A percentile compares a stretch with the other conserved stretches of the same genome.
Evolutionary conservation across 768 basidiomycete genomes (phyloP).

Genomic region (Rhodosporidiobolus odoratus): DNA sequence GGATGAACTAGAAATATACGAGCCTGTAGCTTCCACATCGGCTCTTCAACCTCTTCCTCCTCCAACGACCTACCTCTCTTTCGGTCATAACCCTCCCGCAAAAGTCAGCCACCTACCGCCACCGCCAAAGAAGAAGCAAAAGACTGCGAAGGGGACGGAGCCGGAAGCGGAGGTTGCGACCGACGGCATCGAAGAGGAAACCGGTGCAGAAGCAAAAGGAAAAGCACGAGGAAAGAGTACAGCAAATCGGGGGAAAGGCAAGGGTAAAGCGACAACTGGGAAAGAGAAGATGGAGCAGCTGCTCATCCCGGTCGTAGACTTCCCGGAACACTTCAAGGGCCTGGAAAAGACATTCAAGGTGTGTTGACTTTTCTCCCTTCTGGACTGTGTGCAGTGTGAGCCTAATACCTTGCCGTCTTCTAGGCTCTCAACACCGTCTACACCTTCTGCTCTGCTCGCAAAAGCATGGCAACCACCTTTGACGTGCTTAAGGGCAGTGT

Average conservation of each 20-base stretch:
- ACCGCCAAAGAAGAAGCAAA: conserved; percentile 28
- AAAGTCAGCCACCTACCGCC: conserved; percentile 14
- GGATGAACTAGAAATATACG: conserved; percentile 1
- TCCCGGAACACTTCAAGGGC: conserved; percentile 60
- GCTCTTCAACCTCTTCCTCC: not conserved
- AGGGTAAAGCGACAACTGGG: conserved; percentile 17
- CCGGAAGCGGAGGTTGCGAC: conserved; percentile 49
- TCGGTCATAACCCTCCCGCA: not conserved
- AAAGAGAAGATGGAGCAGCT: conserved; percentile 33
- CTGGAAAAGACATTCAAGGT: conserved; percentile 60
- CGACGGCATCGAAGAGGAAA: conserved; percentile 13
- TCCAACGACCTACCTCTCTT: not conserved
- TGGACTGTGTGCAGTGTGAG: not conserved
- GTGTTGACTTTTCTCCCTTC: conserved; percentile 7
- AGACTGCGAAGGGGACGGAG: not conserved
- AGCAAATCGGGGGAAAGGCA: conserved; percentile 3
- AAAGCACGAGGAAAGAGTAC: not conserved
- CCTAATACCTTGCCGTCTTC: not conserved
- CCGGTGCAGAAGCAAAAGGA: not conserved
- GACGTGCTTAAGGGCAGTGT: conserved; percentile 69
- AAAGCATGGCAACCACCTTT: conserved; percentile 74
- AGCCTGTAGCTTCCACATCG: not conserved
- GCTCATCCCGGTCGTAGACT: conserved; percentile 44
- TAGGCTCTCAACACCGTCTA: conserved; percentile 87
- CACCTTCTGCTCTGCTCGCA: conserved; percentile 75